Percentiles rank a stretch among this genome's conserved stretches.
These are phyloP conservation scores for Beauveria brongniartii DNA, from an alignment of 2,329 filamentous ascomycete species.

Conservation along the genomic window DNA sequence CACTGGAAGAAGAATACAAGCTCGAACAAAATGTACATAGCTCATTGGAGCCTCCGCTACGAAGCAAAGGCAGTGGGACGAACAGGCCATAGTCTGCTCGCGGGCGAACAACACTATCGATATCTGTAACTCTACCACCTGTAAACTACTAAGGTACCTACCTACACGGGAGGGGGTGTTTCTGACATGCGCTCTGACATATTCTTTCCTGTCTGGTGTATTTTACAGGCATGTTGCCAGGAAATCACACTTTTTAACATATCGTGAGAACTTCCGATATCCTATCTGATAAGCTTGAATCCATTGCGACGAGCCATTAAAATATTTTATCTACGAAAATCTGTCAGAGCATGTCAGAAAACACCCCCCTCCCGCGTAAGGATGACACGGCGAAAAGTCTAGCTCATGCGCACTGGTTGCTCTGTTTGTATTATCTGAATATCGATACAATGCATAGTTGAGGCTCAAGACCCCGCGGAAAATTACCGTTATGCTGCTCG, in stretches of 20 bases:
- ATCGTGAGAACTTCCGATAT: no score
- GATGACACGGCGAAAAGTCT: background rate
- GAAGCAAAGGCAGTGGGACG: background rate
- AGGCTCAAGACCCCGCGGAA: background rate
- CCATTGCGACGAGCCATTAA: no score
- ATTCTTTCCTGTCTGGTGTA: no score
- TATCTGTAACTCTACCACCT: background rate
- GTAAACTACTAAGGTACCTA: background rate
- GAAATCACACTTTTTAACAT: no score
- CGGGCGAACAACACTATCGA: constrained; percentile 12
- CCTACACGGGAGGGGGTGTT: no score
- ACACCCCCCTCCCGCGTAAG: no score
- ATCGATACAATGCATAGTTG: constrained; percentile 15
- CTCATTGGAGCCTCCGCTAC: constrained; percentile 21
- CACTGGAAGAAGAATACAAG: constrained; percentile 80
- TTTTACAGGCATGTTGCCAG: no score
- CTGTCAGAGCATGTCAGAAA: no score
- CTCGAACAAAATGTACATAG: constrained; percentile 72
- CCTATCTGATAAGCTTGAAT: no score
- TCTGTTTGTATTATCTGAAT: constrained; percentile 15
- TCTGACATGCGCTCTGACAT: no score
- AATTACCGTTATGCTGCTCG: background rate
- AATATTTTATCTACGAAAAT: no score
- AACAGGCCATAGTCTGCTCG: background rate
- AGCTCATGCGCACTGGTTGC: background rate